Percentiles rank a stretch among this genome's conserved stretches.
These are phyloP conservation scores for Alternaria sp. DNA, from an alignment of 2,329 filamentous ascomycete species.

Conservation along the genomic window DNA sequence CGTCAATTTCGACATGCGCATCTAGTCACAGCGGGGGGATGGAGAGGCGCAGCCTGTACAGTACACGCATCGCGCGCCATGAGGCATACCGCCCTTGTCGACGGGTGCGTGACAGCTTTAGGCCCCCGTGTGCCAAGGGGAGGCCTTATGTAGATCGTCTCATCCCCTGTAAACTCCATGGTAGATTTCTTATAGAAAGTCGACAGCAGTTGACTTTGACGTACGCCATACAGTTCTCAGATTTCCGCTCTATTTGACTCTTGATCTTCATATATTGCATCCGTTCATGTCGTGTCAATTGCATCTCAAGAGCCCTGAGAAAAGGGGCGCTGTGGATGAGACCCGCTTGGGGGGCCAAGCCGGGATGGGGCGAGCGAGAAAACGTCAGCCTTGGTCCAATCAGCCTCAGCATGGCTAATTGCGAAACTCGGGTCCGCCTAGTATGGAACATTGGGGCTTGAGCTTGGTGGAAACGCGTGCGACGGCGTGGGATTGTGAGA, in stretches of 20 bases:
- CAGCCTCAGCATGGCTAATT: background rate
- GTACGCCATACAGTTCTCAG: background rate
- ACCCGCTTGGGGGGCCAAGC: background rate
- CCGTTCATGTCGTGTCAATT: background rate
- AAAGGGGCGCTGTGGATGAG: background rate
- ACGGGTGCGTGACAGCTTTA: background rate
- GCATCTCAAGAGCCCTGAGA: background rate
- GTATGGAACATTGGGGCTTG: background rate
- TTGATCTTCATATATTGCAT: background rate
- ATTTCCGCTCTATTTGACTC: background rate
- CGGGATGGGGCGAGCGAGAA: background rate
- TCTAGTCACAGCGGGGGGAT: background rate
- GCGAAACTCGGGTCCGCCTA: background rate
- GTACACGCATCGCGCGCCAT: background rate
- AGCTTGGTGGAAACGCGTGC: background rate
- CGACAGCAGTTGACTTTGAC: background rate
- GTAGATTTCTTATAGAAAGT: background rate
- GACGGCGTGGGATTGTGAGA: background rate
- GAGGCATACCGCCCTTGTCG: background rate
- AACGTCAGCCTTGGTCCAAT: background rate
- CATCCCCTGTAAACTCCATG: background rate
- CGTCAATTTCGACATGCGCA: background rate
- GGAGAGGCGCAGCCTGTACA: conserved; percentile 2
- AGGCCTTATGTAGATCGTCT: background rate
- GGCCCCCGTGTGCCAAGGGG: background rate